A percentile compares a stretch with the other conserved stretches of the same genome.
Conservation (phyloP, 306 rosid species). For the Pyrus betulifolia region DNA sequence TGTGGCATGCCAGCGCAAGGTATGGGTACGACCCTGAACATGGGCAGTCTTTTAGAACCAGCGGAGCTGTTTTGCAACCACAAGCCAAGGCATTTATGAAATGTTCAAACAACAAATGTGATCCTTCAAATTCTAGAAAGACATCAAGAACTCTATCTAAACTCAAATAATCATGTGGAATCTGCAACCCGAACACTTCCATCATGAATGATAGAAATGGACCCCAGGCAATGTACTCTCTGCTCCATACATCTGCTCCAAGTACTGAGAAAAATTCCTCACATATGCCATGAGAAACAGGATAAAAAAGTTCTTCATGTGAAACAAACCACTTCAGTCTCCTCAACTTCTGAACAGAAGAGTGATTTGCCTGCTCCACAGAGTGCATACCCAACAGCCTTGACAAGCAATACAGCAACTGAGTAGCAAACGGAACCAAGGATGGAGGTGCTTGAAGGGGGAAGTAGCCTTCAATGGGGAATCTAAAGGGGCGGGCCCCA, state of each 20-base stretch:
- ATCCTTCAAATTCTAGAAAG: conserved; percentile 62
- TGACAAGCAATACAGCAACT: conserved; percentile 67
- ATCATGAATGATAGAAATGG: conserved; percentile 71
- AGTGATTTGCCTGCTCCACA: conserved; percentile 48
- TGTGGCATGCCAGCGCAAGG: conserved; percentile 77
- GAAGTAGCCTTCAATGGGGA: conserved; percentile 68
- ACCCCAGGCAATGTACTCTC: conserved; percentile 79
- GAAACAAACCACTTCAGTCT: conserved; percentile 73
- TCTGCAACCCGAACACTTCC: conserved; percentile 61
- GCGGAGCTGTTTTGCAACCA: conserved; percentile 58
- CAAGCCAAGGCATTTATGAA: conserved; percentile 62
- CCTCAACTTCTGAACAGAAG: conserved; percentile 70
- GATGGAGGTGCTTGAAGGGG: conserved; percentile 79
- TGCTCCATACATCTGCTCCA: conserved; percentile 44
- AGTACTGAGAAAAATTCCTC: conserved; percentile 64
- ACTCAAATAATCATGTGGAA: conserved; percentile 74
- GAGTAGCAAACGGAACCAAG: conserved; percentile 33
- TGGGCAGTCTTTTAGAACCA: conserved; percentile 69
- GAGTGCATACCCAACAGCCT: conserved; percentile 73
- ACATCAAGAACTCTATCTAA: conserved; percentile 73
- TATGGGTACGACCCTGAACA: conserved; percentile 87
- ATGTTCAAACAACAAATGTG: conserved; percentile 64
- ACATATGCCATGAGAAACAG: conserved; percentile 63
- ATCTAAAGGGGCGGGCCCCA: conserved; percentile 82
- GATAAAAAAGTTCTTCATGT: conserved; percentile 59